Evolutionary conservation across 1,284 basidiomycete species (phyloP).

Genomic region (Malassezia dermatis): DNA sequence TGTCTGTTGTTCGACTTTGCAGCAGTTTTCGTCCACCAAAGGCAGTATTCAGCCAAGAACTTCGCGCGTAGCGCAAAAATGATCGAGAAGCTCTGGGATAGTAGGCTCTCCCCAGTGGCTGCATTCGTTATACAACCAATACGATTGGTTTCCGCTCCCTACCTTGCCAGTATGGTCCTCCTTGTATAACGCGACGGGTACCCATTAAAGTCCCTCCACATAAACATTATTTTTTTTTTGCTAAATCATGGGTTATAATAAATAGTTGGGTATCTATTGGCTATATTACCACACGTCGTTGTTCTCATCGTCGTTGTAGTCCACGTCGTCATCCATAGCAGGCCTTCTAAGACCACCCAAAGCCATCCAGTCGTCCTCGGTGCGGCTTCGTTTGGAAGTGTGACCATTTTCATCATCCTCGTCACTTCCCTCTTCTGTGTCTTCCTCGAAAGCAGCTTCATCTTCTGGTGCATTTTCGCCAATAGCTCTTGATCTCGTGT

Average conservation of each 20-base stretch:
- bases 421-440: slow-evolving; percentile 17
- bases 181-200: not conserved
- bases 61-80: not conserved
- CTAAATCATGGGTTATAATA: not conserved
- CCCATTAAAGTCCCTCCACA: not conserved
- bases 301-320: slow-evolving; percentile 21
- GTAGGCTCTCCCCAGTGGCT: not conserved
- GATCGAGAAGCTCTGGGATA: not conserved
- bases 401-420: slow-evolving; percentile 20
- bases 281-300: slow-evolving; percentile 6
- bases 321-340: not conserved
- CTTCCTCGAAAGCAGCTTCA: not conserved
- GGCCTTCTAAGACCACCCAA: not conserved
- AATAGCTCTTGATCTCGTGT: not conserved
- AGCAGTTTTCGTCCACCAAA: not conserved
- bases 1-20: not conserved
- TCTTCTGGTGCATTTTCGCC: not conserved
- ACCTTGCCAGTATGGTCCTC: not conserved
- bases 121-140: not conserved
- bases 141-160: not conserved
- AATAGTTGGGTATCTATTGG: not conserved
- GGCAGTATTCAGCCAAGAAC: not conserved
- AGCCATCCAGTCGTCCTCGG: slow-evolving; percentile 1
- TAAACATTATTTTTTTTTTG: not conserved
- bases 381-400: slow-evolving; percentile 18